A percentile compares a stretch with the other conserved stretches of the same genome.
Conservation (phyloP, 164 flowering plant species). For the Santalum album region DNA sequence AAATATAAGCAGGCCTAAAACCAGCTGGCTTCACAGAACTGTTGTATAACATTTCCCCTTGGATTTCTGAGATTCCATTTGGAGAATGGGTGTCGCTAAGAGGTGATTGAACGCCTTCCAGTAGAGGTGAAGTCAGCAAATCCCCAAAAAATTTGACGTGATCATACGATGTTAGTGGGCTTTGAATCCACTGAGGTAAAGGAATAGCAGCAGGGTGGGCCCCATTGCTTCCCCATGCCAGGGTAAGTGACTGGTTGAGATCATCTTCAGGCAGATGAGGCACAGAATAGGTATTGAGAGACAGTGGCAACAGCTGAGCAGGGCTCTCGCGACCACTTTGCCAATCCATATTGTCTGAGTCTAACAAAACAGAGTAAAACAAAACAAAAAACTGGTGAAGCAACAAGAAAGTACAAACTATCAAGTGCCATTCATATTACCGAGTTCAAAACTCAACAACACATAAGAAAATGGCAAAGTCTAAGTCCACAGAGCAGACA, state of each 20-base stretch:
- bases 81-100: constrained; percentile 5
- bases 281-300: constrained; percentile 3
- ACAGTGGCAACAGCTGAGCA: too few species aligned
- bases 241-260: constrained; percentile 1
- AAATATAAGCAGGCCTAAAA: constrained; percentile 5
- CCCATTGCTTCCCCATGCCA: constrained; percentile 11
- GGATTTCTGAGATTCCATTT: constrained; percentile 10
- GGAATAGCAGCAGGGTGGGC: constrained; percentile 7
- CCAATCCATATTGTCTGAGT: constrained; percentile 14
- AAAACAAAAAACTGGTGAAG: too few species aligned
- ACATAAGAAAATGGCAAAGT: too few species aligned
- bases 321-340: constrained; percentile 5
- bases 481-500: too few species aligned
- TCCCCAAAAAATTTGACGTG: constrained; percentile 15
- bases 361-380: neutral
- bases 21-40: neutral
- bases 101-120: constrained; percentile 8
- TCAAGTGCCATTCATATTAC: too few species aligned
- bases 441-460: too few species aligned
- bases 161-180: constrained; percentile 9
- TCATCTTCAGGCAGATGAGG: constrained; percentile 9
- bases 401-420: too few species aligned
- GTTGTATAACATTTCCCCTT: constrained; percentile 2
- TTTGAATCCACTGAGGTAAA: constrained; percentile 7
- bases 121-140: constrained; percentile 6